Evolutionary conservation across 768 basidiomycete genomes (phyloP).

Genomic region (Hypholoma fasciculare): DNA sequence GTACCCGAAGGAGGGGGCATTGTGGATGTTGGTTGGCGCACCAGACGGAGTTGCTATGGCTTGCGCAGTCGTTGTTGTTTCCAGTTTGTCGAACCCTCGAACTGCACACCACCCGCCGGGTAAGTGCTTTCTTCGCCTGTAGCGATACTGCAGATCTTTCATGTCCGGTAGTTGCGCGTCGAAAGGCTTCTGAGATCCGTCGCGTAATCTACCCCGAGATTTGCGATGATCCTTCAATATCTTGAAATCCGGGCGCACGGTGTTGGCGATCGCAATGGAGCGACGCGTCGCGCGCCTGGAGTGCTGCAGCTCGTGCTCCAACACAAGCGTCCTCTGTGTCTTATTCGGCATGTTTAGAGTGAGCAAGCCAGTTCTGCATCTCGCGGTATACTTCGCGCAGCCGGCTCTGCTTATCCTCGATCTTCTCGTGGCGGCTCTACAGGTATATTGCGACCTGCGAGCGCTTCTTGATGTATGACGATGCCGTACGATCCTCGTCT

Average conservation of each 20-base stretch:
- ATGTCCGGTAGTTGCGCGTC: slow-evolving; percentile 58
- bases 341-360: slow-evolving; percentile 72
- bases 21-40: slow-evolving; percentile 1
- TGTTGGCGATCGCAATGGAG: slow-evolving; percentile 77
- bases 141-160: slow-evolving; percentile 58
- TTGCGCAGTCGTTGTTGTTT: slow-evolving; percentile 24
- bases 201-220: slow-evolving; percentile 86
- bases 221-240: slow-evolving; percentile 98
- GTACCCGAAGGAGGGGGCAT: slow-evolving; percentile 9
- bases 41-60: slow-evolving; percentile 9
- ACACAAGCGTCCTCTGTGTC: slow-evolving; percentile 39
- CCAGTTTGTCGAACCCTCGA: slow-evolving; percentile 38
- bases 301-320: slow-evolving; percentile 39
- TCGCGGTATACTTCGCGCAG: slow-evolving; percentile 67
- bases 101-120: slow-evolving; percentile 43
- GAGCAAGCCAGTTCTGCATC: slow-evolving; percentile 69
- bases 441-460: slow-evolving; percentile 56
- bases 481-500: slow-evolving; percentile 32
- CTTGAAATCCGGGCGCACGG: slow-evolving; percentile 92
- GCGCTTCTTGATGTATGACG: slow-evolving; percentile 38
- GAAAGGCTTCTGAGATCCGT: slow-evolving; percentile 91
- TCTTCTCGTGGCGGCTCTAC: slow-evolving; percentile 43
- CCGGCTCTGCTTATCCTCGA: slow-evolving; percentile 53
- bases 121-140: slow-evolving; percentile 44
- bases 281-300: slow-evolving; percentile 70